Percentiles rank a stretch among this genome's conserved stretches.
These are phyloP conservation scores for Lomentospora prolificans DNA, from an alignment of 2,329 filamentous ascomycete genomes.

Conservation along the genomic window DNA sequence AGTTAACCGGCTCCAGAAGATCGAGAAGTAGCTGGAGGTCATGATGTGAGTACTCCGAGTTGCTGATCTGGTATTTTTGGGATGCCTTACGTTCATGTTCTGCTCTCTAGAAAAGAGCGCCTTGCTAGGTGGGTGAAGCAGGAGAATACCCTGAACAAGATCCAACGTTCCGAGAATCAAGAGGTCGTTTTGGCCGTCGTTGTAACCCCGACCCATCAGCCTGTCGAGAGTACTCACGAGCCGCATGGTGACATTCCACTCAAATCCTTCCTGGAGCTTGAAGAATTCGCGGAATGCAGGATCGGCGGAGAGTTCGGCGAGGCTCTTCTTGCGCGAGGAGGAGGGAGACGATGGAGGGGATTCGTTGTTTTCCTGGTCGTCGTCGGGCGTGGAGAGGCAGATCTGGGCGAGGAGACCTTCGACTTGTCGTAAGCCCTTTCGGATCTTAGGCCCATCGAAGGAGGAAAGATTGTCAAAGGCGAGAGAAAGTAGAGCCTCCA, in stretches of 20 bases:
- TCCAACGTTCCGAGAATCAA: conserved; percentile 83
- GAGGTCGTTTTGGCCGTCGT: conserved; percentile 74
- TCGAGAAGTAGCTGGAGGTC: conserved; percentile 76
- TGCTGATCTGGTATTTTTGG: no score
- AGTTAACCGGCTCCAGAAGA: conserved; percentile 85
- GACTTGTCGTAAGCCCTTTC: conserved; percentile 87
- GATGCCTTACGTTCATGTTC: conserved; percentile 71
- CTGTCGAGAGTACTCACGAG: conserved; percentile 79
- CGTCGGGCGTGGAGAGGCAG: conserved; percentile 55
- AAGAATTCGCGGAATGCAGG: conserved; percentile 94
- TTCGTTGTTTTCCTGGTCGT: conserved; percentile 24
- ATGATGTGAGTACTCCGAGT: no score
- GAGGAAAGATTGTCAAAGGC: conserved; percentile 96
- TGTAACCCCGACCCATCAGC: conserved; percentile 65
- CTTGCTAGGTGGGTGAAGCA: conserved; percentile 85
- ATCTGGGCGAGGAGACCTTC: conserved; percentile 91
- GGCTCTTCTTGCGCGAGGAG: conserved; percentile 37
- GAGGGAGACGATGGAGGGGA: conserved; percentile 18
- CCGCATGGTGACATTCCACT: conserved; percentile 90
- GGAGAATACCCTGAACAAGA: conserved; percentile 75
- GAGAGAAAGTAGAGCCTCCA: conserved; percentile 87
- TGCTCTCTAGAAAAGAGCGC: conserved; percentile 78
- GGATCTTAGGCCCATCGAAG: conserved; percentile 79
- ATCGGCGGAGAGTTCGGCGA: conserved; percentile 66
- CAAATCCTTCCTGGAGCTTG: conserved; percentile 90